Base-by-base conservation (phyloP, 2,329 filamentous ascomycete species). In the Cryphonectria naterciae region DNA sequence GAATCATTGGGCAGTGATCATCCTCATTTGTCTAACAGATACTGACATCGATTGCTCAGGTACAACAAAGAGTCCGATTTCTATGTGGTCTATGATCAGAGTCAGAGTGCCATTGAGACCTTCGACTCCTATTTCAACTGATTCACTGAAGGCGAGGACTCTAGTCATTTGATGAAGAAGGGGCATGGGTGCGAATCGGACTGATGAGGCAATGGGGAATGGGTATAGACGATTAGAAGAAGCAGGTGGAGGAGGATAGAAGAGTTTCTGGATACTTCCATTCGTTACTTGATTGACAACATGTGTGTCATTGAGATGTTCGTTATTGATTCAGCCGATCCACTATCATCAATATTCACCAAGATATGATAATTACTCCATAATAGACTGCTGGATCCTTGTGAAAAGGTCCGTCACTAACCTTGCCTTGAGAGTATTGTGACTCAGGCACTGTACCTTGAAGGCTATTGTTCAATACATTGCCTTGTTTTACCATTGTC, bases 41-140 rank as follows among this genome's bases (percentile, higher is more conserved):
- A 41, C 37, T 62, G 10, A 62, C 35, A 13, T 62, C 6, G n/a
- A 13, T 13, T 39, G 11, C 15, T 49, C n/a, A 68, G 62, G n/a
- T 68, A 67, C 17, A 66, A 68, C 49, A 71, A 72, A 17, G 68
- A 72, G 32, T 37, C 49, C 37, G 49, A 72, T 39, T 72, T 72
- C 43, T 72, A 72, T 28, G 71, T 72, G 17, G 56, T 72, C 22
- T 62, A 72, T 49, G 61, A 68, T 46, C 58, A 63, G 32, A 68
- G 8, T 52, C 22, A 71, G 35, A 60, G 46, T 5, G 65, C 67
- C 17, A 68, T 72, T 39, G 65, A 62, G 37, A 68, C 32, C 11
- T 70, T 72, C 28, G 65, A 66, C 35, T 49, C 43, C 5, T 68
- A 72, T 52, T 71, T 72, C 39, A 56, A 32, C 32, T 64, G 66